These are phyloP conservation scores for Colletotrichum phormii DNA, from an alignment of 2,329 filamentous ascomycete species.

Conservation along the genomic window DNA sequence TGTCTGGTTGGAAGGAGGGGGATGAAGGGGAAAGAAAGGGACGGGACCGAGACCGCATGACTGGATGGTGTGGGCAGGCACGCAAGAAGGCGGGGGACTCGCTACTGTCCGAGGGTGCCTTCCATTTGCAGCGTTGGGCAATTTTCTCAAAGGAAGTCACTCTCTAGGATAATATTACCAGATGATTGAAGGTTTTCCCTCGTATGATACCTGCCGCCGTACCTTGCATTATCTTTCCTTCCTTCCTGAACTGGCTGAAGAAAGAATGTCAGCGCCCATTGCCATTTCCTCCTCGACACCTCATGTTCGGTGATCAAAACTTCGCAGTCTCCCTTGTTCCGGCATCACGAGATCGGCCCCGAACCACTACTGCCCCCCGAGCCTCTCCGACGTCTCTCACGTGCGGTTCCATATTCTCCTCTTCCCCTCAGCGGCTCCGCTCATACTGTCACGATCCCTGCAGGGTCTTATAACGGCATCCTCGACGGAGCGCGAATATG, in stretches of 20 bases:
- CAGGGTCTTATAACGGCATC: constrained; percentile 16
- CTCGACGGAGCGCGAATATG: background rate
- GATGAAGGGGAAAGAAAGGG: background rate
- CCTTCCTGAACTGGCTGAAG: background rate
- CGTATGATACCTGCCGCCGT: background rate
- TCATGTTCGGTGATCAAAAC: background rate
- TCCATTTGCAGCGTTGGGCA: background rate
- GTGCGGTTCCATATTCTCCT: background rate
- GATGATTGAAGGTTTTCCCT: background rate
- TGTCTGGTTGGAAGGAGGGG: background rate
- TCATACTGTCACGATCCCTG: constrained; percentile 11
- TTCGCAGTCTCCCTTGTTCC: background rate
- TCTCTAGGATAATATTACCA: background rate
- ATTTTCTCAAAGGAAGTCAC: background rate
- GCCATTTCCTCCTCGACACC: background rate
- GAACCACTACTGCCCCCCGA: background rate
- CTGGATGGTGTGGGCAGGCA: constrained; percentile 19
- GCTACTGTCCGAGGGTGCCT: background rate
- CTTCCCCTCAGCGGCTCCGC: constrained; percentile 19
- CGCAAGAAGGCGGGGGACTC: background rate
- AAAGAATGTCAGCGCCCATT: background rate
- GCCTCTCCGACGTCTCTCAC: background rate
- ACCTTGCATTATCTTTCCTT: background rate
- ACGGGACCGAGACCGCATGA: constrained; percentile 2
- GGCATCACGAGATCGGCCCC: background rate